A percentile compares a stretch with the other conserved stretches of the same genome.
phyloP scores from a whole-genome alignment of 164 flowering plant genomes.

The Vitis labrusca region DNA sequence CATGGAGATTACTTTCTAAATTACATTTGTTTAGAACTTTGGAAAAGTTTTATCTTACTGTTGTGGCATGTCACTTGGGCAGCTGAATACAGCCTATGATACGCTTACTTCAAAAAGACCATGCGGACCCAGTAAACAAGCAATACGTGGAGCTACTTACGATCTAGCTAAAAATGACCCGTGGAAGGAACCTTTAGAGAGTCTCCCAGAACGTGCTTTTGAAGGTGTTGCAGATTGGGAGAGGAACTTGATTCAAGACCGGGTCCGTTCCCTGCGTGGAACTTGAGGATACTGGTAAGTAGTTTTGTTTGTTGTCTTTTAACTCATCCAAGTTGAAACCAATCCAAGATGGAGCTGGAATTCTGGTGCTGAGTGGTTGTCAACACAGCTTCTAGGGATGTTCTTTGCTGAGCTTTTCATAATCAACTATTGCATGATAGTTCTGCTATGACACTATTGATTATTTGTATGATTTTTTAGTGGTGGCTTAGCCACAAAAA shows the following conservation, averaged over 20 bases:
- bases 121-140: constrained; percentile 84
- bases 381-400: no score
- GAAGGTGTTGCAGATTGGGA: constrained; percentile 84
- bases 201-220: constrained; percentile 79
- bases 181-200: constrained; percentile 89
- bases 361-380: no score
- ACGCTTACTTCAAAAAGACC: constrained; percentile 74
- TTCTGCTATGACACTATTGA: no score
- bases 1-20: neutral
- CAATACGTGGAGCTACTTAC: constrained; percentile 88
- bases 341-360: no score
- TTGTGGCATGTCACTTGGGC: constrained; percentile 21
- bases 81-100: constrained; percentile 76
- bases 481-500: no score
- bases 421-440: no score
- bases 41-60: neutral
- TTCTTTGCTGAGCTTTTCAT: no score
- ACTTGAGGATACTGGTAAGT: constrained; percentile 35
- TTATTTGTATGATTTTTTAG: no score
- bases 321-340: no score
- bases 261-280: constrained; percentile 72
- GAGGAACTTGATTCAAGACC: constrained; percentile 73
- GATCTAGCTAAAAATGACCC: constrained; percentile 84
- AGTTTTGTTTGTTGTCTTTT: neutral
- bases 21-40: neutral